phyloP scores from a whole-genome alignment of 2,329 filamentous ascomycete species.

The Cladosporium cucumerinum region DNA sequence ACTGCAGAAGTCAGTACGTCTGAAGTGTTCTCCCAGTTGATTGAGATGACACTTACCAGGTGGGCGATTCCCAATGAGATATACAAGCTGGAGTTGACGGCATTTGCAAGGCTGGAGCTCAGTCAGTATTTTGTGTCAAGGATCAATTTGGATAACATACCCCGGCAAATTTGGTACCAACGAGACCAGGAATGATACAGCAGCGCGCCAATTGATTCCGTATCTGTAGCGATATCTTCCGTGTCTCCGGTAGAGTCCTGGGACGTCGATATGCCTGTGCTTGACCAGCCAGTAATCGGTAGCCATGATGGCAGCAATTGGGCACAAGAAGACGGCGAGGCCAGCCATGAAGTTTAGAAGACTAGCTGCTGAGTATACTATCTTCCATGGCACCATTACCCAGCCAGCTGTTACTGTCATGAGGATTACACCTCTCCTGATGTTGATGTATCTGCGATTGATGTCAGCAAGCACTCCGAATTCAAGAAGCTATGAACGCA shows the following conservation, averaged over 20 bases:
- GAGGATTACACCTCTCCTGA: conserved; percentile 54
- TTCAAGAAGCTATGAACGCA: not conserved
- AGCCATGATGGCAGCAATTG: conserved; percentile 59
- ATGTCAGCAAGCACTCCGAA: not conserved
- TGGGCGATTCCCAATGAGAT: conserved; percentile 48
- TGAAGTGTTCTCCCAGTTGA: not conserved
- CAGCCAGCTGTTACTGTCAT: conserved; percentile 39
- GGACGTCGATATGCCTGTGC: conserved; percentile 46
- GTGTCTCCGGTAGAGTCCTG: conserved; percentile 51
- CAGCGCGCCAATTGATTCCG: conserved; percentile 59
- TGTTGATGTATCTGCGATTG: conserved; percentile 39
- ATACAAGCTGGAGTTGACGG: conserved; percentile 40
- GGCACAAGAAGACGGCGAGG: conserved; percentile 62
- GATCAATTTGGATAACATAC: not conserved
- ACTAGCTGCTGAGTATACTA: conserved; percentile 39
- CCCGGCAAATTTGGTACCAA: conserved; percentile 56
- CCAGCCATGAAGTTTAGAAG: conserved; percentile 51
- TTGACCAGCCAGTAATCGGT: conserved; percentile 61
- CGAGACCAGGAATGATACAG: conserved; percentile 55
- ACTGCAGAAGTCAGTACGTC: conserved; percentile 30
- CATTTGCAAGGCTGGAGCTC: conserved; percentile 42
- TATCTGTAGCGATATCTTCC: conserved; percentile 51
- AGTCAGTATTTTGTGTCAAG: not conserved
- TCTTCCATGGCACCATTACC: conserved; percentile 42
- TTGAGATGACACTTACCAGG: conserved; percentile 31